Evolutionary conservation across 257 asterid genomes (phyloP), one percentile per base, ranked within the genome.

Genomic region (Henckelia pumila): DNA sequence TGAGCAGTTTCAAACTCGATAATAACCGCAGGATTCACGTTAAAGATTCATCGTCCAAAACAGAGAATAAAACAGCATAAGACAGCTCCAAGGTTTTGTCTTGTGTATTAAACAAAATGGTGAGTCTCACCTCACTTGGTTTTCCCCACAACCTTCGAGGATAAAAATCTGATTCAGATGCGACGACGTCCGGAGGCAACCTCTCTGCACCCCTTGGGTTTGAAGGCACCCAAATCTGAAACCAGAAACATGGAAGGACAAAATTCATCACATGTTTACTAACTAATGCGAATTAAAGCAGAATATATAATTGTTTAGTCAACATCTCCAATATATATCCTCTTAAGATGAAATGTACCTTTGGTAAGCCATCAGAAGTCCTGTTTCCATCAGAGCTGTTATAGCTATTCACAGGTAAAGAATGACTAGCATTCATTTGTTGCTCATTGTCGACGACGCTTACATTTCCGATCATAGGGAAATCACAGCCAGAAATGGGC

Each of bases 181-280:
- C 90, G 67, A 90, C 76, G 9, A 93, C 80, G 28, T 56, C 77
- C 2, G 96, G 90, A 44, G 95, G 94, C 79, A 88, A 78, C 75
- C 78, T 77, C 71, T 92, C 96, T 29, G 96, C 95, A 25, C 98
- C 97, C 82, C 67, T 84, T 1, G 96, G 97, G 66, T 89, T 89
- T 64, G 90, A 81, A 47, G 92, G 79, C 7, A 76, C 85, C 95
- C 98, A 92, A 25, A 84, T 82, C 94, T 86, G n/a, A 76, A 23
- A 77, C 28, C 73, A 69, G 50, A 49, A 72, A 50, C 56, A 75
- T 35, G 55, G 56, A 56, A 26, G 44, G 47, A 28, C 22, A 9
- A 25, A 25, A 25, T 25, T 25, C 26, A 4, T 28, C 30, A 28
- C 5, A 28, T 28, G 5, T 28, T 28, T 33, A 9, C 9, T 13